Evolutionary conservation across 1,284 basidiomycete genomes (phyloP).

Genomic region (Melampsora americana): DNA sequence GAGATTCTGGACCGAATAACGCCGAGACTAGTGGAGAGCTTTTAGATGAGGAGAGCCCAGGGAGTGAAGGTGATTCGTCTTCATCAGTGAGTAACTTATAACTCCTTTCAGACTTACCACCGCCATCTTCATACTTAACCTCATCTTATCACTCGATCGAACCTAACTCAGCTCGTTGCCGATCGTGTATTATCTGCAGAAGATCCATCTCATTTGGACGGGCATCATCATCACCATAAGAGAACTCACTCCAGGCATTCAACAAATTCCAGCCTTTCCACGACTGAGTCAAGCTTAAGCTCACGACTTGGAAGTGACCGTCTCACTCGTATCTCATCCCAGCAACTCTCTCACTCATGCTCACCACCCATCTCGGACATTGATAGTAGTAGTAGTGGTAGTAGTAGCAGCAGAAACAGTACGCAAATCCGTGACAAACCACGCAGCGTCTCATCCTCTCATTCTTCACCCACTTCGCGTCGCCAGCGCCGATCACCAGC

Average conservation of each 20-base stretch:
- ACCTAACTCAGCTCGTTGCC: not conserved
- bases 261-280: not conserved
- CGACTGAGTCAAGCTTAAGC: not conserved
- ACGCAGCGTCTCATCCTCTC: not conserved
- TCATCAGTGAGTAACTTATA: not conserved
- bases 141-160: not conserved
- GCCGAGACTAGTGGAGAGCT: not conserved
- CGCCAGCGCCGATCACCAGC: not conserved
- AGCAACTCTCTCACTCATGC: not conserved
- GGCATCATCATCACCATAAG: not conserved
- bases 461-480: not conserved
- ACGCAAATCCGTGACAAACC: not conserved
- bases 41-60: not conserved
- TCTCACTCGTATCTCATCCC: not conserved
- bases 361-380: slow-evolving; percentile 1
- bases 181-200: not conserved
- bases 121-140: not conserved
- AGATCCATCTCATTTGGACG: not conserved
- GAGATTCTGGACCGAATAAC: too few species aligned
- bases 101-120: not conserved
- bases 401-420: slow-evolving; percentile 1
- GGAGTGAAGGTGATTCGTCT: not conserved
- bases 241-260: not conserved
- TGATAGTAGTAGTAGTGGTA: slow-evolving; percentile 6
- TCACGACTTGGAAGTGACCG: not conserved